Conservation (phyloP, 331 rosid genomes). For the Arachis monticola region DNA sequence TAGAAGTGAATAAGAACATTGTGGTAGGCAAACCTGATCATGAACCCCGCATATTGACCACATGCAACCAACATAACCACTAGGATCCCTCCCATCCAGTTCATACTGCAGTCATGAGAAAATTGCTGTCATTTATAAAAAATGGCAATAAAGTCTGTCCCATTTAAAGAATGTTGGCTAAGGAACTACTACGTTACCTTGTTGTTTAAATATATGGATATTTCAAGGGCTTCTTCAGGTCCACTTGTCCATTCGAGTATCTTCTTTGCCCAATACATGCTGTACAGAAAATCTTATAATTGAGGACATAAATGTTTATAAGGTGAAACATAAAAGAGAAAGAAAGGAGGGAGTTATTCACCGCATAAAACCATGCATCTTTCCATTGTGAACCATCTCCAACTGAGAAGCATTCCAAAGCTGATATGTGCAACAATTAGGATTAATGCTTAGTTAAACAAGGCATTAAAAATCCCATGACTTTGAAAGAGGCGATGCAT, state of each 20-base stretch:
- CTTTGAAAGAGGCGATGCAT: slow-evolving; percentile 19
- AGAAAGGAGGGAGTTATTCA: slow-evolving; percentile 34
- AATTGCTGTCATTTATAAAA: slow-evolving; percentile 15
- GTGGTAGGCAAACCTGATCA: slow-evolving; percentile 73
- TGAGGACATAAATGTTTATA: neutral
- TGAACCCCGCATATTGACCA: slow-evolving; percentile 96
- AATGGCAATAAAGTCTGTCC: slow-evolving; percentile 11
- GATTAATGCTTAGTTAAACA: slow-evolving; percentile 14
- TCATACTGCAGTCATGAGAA: slow-evolving; percentile 69
- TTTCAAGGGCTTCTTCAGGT: slow-evolving; percentile 96
- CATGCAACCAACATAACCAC: slow-evolving; percentile 93
- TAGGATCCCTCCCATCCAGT: slow-evolving; percentile 95
- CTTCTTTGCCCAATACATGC: slow-evolving; percentile 99
- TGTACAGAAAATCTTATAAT: slow-evolving; percentile 40
- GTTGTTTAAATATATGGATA: slow-evolving; percentile 43
- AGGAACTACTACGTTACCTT: slow-evolving; percentile 54
- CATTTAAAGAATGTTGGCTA: slow-evolving; percentile 4
- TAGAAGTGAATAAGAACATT: slow-evolving; percentile 13
- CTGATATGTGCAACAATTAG: slow-evolving; percentile 49
- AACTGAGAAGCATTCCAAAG: slow-evolving; percentile 98
- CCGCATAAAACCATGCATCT: slow-evolving; percentile 99
- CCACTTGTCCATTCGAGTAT: slow-evolving; percentile 95
- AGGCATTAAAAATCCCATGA: neutral
- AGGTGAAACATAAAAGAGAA: neutral
- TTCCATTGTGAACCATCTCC: slow-evolving; percentile 91